phyloP scores from a whole-genome alignment of 2,329 filamentous ascomycete species.

The Hypoxylon rubiginosum region DNA sequence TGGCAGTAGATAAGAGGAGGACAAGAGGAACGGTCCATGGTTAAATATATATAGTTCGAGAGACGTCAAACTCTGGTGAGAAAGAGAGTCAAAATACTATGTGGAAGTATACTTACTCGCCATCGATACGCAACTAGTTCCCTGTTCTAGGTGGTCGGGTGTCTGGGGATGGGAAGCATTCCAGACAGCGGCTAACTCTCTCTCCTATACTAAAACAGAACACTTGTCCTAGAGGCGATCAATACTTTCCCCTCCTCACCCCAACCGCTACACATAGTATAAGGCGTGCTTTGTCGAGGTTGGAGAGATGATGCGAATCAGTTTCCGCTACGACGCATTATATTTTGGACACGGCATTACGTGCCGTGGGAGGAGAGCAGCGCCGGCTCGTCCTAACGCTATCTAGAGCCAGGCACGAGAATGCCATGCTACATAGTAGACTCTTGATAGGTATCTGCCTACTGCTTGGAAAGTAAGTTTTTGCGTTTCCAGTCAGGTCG shows the following conservation, averaged over 20 bases:
- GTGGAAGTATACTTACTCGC: slow-evolving; percentile 5
- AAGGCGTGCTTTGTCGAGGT: not conserved
- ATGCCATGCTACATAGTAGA: not conserved
- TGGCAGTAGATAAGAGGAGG: slow-evolving; percentile 2
- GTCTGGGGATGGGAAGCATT: slow-evolving; percentile 24
- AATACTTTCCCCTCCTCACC: not conserved
- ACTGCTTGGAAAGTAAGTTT: not conserved
- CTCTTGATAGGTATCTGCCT: no score
- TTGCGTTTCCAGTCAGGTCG: not conserved
- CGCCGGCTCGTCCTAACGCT: slow-evolving; percentile 2
- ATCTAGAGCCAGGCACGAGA: slow-evolving; percentile 13
- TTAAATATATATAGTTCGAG: slow-evolving; percentile 28
- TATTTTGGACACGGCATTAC: slow-evolving; percentile 9
- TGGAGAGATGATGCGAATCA: slow-evolving; percentile 8
- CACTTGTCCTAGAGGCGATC: not conserved
- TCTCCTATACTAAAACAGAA: slow-evolving; percentile 3
- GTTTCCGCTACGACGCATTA: slow-evolving; percentile 15
- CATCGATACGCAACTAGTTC: not conserved
- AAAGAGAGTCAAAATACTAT: slow-evolving; percentile 12
- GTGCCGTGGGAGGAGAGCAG: not conserved
- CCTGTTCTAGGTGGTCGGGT: not conserved
- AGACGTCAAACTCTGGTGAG: slow-evolving; percentile 3
- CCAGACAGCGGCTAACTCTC: slow-evolving; percentile 24
- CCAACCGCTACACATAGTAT: not conserved
- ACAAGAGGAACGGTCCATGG: not conserved